These are phyloP conservation scores for Picea glauca DNA, from an alignment of 75 land plant species.

Conservation along the genomic window DNA sequence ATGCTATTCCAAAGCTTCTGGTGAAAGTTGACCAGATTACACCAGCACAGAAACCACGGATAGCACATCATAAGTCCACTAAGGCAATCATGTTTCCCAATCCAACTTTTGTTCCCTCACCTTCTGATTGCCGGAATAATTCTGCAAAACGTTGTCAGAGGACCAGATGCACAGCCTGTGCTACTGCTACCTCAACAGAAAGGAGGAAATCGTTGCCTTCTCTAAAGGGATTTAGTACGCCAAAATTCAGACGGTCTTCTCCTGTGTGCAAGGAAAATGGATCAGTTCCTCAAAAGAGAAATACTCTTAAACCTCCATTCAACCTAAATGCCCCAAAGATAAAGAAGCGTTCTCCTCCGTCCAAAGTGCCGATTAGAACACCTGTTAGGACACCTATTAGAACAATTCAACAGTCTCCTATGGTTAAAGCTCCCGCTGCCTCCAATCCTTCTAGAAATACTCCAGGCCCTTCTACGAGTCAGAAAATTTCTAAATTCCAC, in stretches of 20 bases:
- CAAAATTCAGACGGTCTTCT: background rate
- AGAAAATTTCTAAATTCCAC: background rate
- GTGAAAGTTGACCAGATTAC: constrained; percentile 10
- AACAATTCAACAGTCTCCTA: background rate
- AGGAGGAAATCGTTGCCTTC: background rate
- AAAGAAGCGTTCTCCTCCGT: background rate
- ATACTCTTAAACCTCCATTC: background rate
- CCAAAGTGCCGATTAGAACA: background rate
- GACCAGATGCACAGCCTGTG: too few relatives aligned
- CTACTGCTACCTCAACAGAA: background rate
- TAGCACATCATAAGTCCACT: background rate
- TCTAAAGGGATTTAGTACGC: background rate
- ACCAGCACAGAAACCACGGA: background rate
- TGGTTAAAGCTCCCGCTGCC: background rate
- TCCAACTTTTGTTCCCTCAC: constrained; percentile 1
- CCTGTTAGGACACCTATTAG: constrained; percentile 4
- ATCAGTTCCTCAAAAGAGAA: background rate
- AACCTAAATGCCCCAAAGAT: background rate
- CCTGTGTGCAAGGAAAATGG: background rate
- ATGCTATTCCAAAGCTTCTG: background rate
- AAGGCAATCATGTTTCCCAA: constrained; percentile 9
- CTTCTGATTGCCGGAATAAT: constrained; percentile 2
- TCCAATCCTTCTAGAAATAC: background rate
- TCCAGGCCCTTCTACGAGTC: background rate
- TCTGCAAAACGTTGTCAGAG: background rate